Evolutionary conservation across 108 stramenopile genomes (phyloP), one percentile per base, ranked within the genome.

Genomic region (Cyclotella baltica): DNA sequence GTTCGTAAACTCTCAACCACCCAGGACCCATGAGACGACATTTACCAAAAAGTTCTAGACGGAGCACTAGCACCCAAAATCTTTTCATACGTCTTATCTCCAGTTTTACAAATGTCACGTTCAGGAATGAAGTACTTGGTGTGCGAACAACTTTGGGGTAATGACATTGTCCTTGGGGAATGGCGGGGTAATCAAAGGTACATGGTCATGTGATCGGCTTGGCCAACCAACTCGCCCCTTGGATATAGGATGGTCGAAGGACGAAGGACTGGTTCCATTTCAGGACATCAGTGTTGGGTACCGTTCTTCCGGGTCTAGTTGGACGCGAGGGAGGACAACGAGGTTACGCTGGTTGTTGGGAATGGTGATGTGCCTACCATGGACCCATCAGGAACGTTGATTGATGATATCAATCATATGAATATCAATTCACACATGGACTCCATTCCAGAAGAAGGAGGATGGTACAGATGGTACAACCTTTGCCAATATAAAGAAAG

Each of bases 1-100:
- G 96, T 47, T 85, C 62, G 40, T 88, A 81, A 62, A 99, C 87
- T 23, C 94, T 90, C 51, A 99, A 67, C 99, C 99, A 99, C 64
- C 97, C 94, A 8, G 99, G 99, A 37, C 99, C 99, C 97, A 93
- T 97, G 36, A 99, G 88, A 68, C 92, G 85, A 30, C 99, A 92
- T 72, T 98, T 98, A 61, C 99, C 59, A 35, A 99, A 73, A 80
- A 99, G 98, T 36, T 88, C 92, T 85, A 22, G 86, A 86, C 13
- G 94, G 81, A 5, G 96, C 92, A 53, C 83, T 74, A 6, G 88
- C 92, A 30, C 97, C 97, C 57, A 99, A 87, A 75, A 99, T 96
- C 67, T 89, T 88, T 62, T 87, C 78, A 73, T 96, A 92, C 73
- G 86, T 77, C 46, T 91, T 67, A 15, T 97, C 98, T 11, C 97